phyloP scores from a whole-genome alignment of 805 yeast species.

The Maudiozyma serrabonitensis region DNA sequence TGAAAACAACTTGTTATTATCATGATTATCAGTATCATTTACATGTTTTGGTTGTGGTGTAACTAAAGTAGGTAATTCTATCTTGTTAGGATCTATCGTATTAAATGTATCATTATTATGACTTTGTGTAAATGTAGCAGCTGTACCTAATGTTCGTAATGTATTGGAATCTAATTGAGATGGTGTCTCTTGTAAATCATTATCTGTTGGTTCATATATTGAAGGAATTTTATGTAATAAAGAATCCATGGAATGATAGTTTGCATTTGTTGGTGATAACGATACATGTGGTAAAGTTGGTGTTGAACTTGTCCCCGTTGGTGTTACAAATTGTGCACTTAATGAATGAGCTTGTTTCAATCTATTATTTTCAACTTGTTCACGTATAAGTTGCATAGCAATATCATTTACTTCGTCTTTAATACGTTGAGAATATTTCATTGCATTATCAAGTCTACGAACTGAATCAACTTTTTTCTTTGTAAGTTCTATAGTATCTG shows the following conservation, averaged over 20 bases:
- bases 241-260: background rate
- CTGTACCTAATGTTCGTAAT: background rate
- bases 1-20: slow-evolving; percentile 27
- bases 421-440: slow-evolving; percentile 65
- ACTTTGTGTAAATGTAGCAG: background rate
- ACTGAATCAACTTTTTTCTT: slow-evolving; percentile 61
- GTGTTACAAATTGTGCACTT: slow-evolving; percentile 1
- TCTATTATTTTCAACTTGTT: slow-evolving; percentile 46
- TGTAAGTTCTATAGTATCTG: slow-evolving; percentile 56
- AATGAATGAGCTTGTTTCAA: slow-evolving; percentile 9
- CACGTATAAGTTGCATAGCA: slow-evolving; percentile 53
- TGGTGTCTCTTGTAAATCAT: background rate
- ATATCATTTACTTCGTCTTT: slow-evolving; percentile 67
- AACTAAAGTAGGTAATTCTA: slow-evolving; percentile 8
- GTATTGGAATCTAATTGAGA: background rate
- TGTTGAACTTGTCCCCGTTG: background rate
- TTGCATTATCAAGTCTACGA: slow-evolving; percentile 59
- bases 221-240: background rate
- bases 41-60: slow-evolving; percentile 18
- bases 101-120: background rate
- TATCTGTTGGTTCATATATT: background rate
- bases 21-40: slow-evolving; percentile 2
- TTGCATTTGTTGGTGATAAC: background rate
- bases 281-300: background rate
- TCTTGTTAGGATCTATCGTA: background rate